Evolutionary conservation across 768 basidiomycete genomes (phyloP), one percentile per base, ranked within the genome.

Genomic region (Tulasnella sp.): DNA sequence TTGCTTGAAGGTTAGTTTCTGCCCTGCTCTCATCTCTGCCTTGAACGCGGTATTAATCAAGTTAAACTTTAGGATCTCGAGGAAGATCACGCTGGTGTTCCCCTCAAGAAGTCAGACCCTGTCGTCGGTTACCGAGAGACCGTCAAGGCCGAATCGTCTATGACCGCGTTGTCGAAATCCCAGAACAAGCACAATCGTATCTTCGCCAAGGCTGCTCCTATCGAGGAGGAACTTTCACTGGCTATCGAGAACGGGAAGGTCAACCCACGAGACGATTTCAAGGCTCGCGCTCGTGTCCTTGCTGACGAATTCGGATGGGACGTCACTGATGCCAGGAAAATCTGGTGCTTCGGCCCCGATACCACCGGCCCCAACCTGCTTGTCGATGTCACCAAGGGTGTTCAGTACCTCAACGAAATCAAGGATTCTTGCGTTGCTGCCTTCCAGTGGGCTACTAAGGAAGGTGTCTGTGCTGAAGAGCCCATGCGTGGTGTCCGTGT

Each of bases 171-270:
- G 54, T 99, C 98, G 81, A 99, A 99, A 88, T 99, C 98, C 31
- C 98, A 98, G 89, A 99, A 99, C 91, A 99, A 99, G 91, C 98
- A 99, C 92, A 99, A 99, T 87, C 95, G 98, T 89, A 90, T 99
- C 80, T 99, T 93, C 87, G 91, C 93, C 83, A 96, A 96, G 90
- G 98, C 98, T 50, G 83, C 92, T 88, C 98, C 98, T 50, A 86
- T 99, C 80, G 96, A 95, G 37, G 98, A 99, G 85, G 97, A 98
- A 86, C 91, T 99, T 81, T 92, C 96, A 82, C 90, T 91, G 84
- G 98, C 96, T 81, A 98, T 99, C 84, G 98, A 99, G 86, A 84
- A 83, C 80, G 98, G 98, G 84, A 92, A 90, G 85, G 86, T 99
- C 86, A 93, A 83, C 87, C 85, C 98, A 78, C 94, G 98, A 86